Percentiles rank a stretch among this genome's conserved stretches.
Conservation (phyloP, 164 flowering plant species). For the Liquidambar formosana region DNA sequence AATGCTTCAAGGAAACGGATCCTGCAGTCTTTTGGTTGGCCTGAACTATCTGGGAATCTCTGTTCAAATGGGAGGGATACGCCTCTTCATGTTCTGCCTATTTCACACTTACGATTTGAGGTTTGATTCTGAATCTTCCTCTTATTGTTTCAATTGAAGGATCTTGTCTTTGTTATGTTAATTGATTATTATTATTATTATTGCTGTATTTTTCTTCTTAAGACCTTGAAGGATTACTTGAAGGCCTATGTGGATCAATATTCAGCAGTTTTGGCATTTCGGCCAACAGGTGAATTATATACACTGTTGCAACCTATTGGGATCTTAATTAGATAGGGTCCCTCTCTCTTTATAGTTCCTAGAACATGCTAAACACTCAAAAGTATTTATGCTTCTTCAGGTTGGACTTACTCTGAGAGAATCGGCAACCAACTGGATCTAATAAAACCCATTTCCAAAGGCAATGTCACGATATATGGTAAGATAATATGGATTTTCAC, state of each 20-base stretch:
- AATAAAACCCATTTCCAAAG: slow-evolving; percentile 56
- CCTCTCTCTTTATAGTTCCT: not conserved
- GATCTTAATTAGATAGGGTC: not conserved
- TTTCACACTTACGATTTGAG: slow-evolving; percentile 55
- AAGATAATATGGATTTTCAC: slow-evolving; percentile 13
- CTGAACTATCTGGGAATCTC: slow-evolving; percentile 50
- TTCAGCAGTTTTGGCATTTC: slow-evolving; percentile 63
- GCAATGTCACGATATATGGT: slow-evolving; percentile 66
- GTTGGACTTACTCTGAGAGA: slow-evolving; percentile 68
- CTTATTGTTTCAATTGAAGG: not conserved
- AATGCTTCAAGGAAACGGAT: slow-evolving; percentile 63
- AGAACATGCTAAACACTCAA: not conserved
- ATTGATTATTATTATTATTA: not conserved
- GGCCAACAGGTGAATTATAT: slow-evolving; percentile 60
- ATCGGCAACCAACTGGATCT: slow-evolving; percentile 52
- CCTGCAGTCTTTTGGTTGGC: slow-evolving; percentile 61
- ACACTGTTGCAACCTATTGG: not conserved
- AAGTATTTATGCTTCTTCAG: slow-evolving; percentile 26
- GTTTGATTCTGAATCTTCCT: slow-evolving; percentile 28
- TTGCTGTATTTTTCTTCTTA: slow-evolving; percentile 3
- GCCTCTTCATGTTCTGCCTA: slow-evolving; percentile 70
- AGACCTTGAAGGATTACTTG: slow-evolving; percentile 55
- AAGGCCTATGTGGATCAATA: slow-evolving; percentile 39
- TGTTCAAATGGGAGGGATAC: slow-evolving; percentile 51
- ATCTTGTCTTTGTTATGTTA: not conserved